Conservation (phyloP, 257 asterid genomes). For the Echites panduratus region DNA sequence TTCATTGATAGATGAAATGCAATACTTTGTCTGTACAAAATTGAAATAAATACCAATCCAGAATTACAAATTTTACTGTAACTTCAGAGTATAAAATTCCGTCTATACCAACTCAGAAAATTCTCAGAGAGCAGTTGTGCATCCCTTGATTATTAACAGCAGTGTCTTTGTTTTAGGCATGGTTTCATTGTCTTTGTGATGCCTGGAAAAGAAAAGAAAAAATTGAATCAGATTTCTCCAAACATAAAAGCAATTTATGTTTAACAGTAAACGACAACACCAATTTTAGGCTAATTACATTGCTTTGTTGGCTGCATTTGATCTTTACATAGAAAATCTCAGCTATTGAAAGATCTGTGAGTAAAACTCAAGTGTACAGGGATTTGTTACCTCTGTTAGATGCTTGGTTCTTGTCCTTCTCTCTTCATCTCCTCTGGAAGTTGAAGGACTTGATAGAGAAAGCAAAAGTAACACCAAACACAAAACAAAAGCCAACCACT, state of each 20-base stretch:
- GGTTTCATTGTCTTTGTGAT: constrained; percentile 7
- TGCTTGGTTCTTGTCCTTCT: background rate
- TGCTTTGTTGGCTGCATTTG: no score
- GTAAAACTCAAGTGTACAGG: no score
- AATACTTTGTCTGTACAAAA: background rate
- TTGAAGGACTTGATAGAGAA: constrained; percentile 65
- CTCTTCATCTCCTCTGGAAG: constrained; percentile 60
- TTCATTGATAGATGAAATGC: background rate
- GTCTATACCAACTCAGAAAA: background rate
- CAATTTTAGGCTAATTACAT: no score
- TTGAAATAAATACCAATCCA: background rate
- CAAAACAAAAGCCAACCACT: constrained; percentile 48
- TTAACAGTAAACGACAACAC: background rate
- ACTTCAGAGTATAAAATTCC: background rate
- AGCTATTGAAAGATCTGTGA: no score
- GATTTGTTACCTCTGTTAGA: constrained; percentile 1
- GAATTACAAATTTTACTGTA: background rate
- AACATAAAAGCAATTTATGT: background rate
- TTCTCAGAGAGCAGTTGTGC: background rate
- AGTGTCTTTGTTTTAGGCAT: background rate
- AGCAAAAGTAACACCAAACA: constrained; percentile 68
- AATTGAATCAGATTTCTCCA: constrained; percentile 8
- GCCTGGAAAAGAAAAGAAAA: background rate
- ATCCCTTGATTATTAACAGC: background rate
- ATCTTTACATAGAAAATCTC: no score